Evolutionary conservation across 139 green algal species (phyloP).

Genomic region (Gonium pectorale): DNA sequence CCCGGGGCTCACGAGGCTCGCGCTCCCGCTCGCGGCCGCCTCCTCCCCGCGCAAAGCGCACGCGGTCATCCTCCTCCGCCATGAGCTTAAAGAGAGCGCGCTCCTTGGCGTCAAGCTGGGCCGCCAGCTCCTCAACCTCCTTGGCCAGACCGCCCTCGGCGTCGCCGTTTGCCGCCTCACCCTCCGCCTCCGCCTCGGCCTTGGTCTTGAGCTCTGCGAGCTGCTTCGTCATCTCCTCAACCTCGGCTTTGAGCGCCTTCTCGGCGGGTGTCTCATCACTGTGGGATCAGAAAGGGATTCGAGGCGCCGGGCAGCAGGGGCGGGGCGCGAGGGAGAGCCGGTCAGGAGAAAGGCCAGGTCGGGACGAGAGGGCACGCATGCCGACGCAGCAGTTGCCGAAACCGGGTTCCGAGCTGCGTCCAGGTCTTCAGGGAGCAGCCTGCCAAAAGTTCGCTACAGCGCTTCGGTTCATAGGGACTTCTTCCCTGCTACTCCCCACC

Average conservation of each 20-base stretch:
- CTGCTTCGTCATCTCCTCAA: constrained; percentile 60
- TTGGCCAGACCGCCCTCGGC: constrained; percentile 7
- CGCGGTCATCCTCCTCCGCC: constrained; percentile 68
- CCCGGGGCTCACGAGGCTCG: background rate
- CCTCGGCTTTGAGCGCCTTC: constrained; percentile 59
- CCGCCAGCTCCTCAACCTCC: constrained; percentile 47
- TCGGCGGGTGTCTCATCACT: constrained; percentile 74
- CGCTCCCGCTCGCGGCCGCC: background rate
- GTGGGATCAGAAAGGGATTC: too few species aligned
- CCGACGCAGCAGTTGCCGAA: too few species aligned
- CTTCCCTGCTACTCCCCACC: too few species aligned
- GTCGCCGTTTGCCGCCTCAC: background rate
- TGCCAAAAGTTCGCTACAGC: too few species aligned
- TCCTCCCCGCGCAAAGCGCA: constrained; percentile 46
- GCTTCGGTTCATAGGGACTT: too few species aligned
- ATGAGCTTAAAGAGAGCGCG: constrained; percentile 49
- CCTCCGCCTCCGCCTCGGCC: background rate
- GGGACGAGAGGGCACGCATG: too few species aligned
- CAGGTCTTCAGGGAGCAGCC: too few species aligned
- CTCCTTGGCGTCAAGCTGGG: constrained; percentile 54
- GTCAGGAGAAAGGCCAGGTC: too few species aligned
- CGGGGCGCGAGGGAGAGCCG: background rate
- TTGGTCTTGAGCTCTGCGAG: constrained; percentile 62
- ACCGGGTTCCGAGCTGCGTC: too few species aligned
- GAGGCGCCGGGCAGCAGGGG: too few species aligned